Evolutionary conservation across 371 early-diverging fungal genomes (phyloP).

Genomic region (Coelomomyces lativittatus): DNA sequence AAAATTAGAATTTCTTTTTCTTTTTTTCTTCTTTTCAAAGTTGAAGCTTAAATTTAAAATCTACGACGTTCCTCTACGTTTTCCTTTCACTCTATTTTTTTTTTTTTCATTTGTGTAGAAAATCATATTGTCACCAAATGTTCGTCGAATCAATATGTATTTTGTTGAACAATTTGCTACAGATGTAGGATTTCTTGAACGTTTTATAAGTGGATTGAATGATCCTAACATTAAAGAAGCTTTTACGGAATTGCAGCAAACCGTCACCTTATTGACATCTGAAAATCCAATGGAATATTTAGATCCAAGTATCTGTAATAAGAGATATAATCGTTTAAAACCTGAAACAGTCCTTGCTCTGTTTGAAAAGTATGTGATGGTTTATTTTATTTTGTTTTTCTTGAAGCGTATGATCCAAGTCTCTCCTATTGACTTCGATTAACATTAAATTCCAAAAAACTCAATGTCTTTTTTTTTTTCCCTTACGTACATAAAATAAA

Average conservation of each 20-base stretch:
- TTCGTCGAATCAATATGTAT: constrained; percentile 39
- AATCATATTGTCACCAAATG: constrained; percentile 39
- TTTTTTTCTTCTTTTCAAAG: no score
- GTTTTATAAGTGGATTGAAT: constrained; percentile 43
- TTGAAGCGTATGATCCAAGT: no score
- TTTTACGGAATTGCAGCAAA: constrained; percentile 54
- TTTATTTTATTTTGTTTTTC: no score
- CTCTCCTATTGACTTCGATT: no score
- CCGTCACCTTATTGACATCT: constrained; percentile 38
- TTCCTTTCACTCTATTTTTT: background rate
- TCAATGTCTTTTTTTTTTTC: no score
- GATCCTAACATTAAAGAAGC: constrained; percentile 48
- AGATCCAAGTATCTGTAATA: constrained; percentile 32
- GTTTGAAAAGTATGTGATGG: constrained; percentile 71
- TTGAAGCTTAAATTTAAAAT: no score
- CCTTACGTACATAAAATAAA: no score
- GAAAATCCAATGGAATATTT: constrained; percentile 58
- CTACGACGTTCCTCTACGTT: background rate
- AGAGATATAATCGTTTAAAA: constrained; percentile 44
- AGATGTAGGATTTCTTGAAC: constrained; percentile 56
- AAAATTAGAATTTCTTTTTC: no score
- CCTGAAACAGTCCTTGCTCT: constrained; percentile 42
- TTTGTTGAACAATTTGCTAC: constrained; percentile 48
- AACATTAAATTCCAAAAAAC: no score
- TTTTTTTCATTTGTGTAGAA: constrained; percentile 12